Percentiles rank a stretch among this genome's conserved stretches.
phyloP scores from a whole-genome alignment of 176 grass and related monocot species.

The Eragrostis nindensis region DNA sequence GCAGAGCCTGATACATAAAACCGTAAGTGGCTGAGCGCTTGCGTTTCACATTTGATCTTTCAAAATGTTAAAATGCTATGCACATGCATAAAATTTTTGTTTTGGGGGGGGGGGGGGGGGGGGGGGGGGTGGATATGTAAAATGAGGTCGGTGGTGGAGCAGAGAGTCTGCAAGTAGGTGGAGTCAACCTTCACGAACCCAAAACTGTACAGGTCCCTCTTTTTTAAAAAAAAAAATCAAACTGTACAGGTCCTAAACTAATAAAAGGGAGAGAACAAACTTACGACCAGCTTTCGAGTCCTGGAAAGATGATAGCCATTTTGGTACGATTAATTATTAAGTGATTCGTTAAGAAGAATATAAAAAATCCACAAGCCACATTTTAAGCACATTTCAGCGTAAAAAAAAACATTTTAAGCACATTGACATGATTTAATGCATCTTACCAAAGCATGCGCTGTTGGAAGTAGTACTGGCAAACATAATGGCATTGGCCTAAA shows the following conservation, averaged over 20 bases:
- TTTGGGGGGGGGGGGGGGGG: too few species aligned
- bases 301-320: background rate
- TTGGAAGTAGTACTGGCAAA: slow-evolving; percentile 78
- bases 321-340: slow-evolving; percentile 23
- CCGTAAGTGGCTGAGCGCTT: background rate
- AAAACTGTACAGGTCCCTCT: too few species aligned
- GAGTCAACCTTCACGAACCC: too few species aligned
- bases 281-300: too few species aligned
- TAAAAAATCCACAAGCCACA: slow-evolving; percentile 26
- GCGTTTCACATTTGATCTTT: slow-evolving; percentile 19
- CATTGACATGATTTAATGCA: slow-evolving; percentile 21
- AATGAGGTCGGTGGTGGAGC: too few species aligned
- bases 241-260: too few species aligned
- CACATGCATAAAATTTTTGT: background rate
- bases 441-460: slow-evolving; percentile 89
- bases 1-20: slow-evolving; percentile 69
- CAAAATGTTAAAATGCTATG: slow-evolving; percentile 16
- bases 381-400: background rate
- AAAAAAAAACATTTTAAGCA: background rate
- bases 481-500: slow-evolving; percentile 91
- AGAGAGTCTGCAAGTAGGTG: too few species aligned
- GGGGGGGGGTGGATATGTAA: too few species aligned
- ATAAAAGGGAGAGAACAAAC: too few species aligned
- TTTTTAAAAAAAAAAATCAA: too few species aligned
- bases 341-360: slow-evolving; percentile 22